Evolutionary conservation across 2,329 filamentous ascomycete genomes (phyloP), one percentile per base, ranked within the genome.

Genomic region (Dactylellina haptotyla): DNA sequence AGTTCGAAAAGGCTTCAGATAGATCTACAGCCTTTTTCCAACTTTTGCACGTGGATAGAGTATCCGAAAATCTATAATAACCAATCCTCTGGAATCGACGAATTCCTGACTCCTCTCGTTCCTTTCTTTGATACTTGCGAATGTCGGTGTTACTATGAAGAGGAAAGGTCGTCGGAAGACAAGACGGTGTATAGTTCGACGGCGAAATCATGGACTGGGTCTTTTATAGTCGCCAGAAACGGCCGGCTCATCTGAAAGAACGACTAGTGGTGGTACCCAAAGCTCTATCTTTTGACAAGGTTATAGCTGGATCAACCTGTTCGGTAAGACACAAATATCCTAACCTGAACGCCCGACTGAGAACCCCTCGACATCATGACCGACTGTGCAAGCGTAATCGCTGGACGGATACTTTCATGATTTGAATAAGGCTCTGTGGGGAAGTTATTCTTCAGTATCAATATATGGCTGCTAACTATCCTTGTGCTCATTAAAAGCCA

Each of bases 171-270:
- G 67, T 50, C 67, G 67, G 67, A 72, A 72, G 67, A 72, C 67
- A 59, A 72, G 67, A 72, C 59, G 67, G 67, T 72, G 67, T 59
- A 72, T 72, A 72, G 67, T 65, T 72, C 67, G 67, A 72, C 67
- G 67, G 67, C 67, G 67, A 72, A 65, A 72, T 58, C 67, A 72
- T 72, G 67, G 67, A 72, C 53, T 72, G 67, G 67, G 67, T 72
- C 59, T 72, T 72, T 65, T 65, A 72, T 72, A 72, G 67, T 65
- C 67, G 67, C 41, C 67, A 72, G 46, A 72, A 72, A 72, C 67
- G 67, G 30, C 67, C 67, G 59, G 67, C 67, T 26, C 59, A 72
- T 65, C 67, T 72, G 10, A 72, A 72, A 54, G 67, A 72, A 65
- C 59, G 67, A 51, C 46, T 72, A 46, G 67, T 72, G 48, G 67